Base-by-base conservation (phyloP, 148 eudicot genomes). In the Rhododendron griersonianum region DNA sequence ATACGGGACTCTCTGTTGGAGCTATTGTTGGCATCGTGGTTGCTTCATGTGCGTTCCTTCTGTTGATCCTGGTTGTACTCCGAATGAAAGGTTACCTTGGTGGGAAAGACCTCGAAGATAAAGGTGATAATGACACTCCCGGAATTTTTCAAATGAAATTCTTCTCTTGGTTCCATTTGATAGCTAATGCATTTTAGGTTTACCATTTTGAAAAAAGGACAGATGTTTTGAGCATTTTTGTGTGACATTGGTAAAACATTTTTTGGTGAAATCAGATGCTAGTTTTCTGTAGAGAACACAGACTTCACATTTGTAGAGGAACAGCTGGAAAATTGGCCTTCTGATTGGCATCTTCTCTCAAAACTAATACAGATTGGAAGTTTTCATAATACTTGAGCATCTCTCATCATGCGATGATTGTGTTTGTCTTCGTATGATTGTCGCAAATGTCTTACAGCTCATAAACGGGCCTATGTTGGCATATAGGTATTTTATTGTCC, bases 21-120 rank as follows among this genome's bases (percentile, higher is more conserved):
- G 93, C 90, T 47, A 93, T 94, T 82, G 87, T 84, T 48, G 98
- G 96, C 73, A 91, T 93, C 83, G 94, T 92, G 67, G 59, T 90
- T 86, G 89, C 89, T 87, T 91, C 94, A 11, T 81, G 87, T 71
- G 89, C 48, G 75, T 39, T 88, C 82, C 61, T 93, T 80, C 85
- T 78, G 79, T 87, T 88, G 79, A 51, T 91, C 87, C 81, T 93
- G 47, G 51, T 84, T 35, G 69, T 90, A 83, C 92, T 94, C 39
- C 73, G 93, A 88, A 71, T 51, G 88, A 86, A 45, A 61, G 93
- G 96, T 79, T 93, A 57, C 85, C 50, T 94, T 15, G 92, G 92
- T 39, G 90, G 92, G 39, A 92, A 89, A 89, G 88, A 84, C 47
- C 87, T 53, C 5, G 90, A 88, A 89, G 89, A 91, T 63, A 90